Evolutionary conservation across 1,284 basidiomycete genomes (phyloP).

Genomic region (Meripilus lineatus): DNA sequence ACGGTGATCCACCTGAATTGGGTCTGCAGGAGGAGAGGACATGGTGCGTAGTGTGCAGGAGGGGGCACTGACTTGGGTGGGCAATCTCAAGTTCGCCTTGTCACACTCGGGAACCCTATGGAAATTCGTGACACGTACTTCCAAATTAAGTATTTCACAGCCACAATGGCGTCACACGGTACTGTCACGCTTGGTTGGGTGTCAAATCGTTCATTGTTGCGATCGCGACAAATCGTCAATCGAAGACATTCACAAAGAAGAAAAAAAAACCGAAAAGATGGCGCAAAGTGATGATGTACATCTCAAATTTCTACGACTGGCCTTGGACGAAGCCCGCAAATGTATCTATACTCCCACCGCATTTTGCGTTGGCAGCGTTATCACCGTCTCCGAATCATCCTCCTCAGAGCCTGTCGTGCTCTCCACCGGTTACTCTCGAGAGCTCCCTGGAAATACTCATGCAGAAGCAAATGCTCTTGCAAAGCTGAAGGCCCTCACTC

Average conservation of each 20-base stretch:
- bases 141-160: background rate
- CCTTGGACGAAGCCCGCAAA: conserved; percentile 70
- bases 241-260: too few relatives aligned
- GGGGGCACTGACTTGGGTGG: too few relatives aligned
- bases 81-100: conserved; percentile 2
- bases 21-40: conserved; percentile 44
- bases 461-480: conserved; percentile 93
- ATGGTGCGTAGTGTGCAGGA: conserved; percentile 34
- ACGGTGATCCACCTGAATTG: conserved; percentile 21
- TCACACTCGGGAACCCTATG: background rate
- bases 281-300: too few relatives aligned
- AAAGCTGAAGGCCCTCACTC: conserved; percentile 56
- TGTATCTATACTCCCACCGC: conserved; percentile 75
- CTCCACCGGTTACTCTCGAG: conserved; percentile 86
- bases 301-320: conserved; percentile 52
- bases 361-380: conserved; percentile 92
- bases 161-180: too few relatives aligned
- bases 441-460: conserved; percentile 94
- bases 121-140: too few relatives aligned
- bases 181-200: too few relatives aligned
- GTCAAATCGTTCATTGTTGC: too few relatives aligned
- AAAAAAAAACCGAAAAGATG: too few relatives aligned
- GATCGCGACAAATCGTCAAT: too few relatives aligned
- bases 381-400: conserved; percentile 49
- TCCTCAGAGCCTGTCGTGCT: conserved; percentile 48